A percentile compares a stretch with the other conserved stretches of the same genome.
These are phyloP conservation scores for Fomitopsis palustris DNA, from an alignment of 1,284 basidiomycete species.

Conservation along the genomic window DNA sequence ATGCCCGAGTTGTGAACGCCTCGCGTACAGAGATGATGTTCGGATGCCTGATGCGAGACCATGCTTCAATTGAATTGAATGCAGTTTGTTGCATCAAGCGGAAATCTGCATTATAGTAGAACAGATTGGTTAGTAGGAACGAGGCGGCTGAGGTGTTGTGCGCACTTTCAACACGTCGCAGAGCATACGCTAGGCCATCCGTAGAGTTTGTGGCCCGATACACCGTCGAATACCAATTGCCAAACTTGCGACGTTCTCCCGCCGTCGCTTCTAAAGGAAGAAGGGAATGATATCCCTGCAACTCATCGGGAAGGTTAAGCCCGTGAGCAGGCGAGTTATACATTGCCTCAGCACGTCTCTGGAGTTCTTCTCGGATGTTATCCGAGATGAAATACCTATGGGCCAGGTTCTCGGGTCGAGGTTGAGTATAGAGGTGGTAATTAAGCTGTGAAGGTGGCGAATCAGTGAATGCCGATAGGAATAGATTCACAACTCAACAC, in stretches of 20 bases:
- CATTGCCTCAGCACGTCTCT: conserved; percentile 76
- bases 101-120: conserved; percentile 56
- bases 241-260: conserved; percentile 64
- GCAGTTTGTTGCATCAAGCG: conserved; percentile 81
- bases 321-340: conserved; percentile 44
- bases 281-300: conserved; percentile 90
- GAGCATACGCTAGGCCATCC: conserved; percentile 78
- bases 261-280: conserved; percentile 67
- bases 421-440: conserved; percentile 86
- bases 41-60: conserved; percentile 87
- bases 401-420: conserved; percentile 50
- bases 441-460: conserved; percentile 48
- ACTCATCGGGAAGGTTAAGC: conserved; percentile 76
- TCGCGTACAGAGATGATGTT: conserved; percentile 85
- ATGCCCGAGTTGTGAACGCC: conserved; percentile 94
- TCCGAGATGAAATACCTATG: conserved; percentile 69
- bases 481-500: not conserved
- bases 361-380: conserved; percentile 75
- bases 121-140: conserved; percentile 3
- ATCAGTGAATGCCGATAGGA: not conserved
- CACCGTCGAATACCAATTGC: conserved; percentile 75
- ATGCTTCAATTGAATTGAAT: conserved; percentile 82
- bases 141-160: conserved; percentile 5
- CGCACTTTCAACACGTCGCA: conserved; percentile 87
- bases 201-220: conserved; percentile 81